These are phyloP conservation scores for Heracleum sosnowskyi DNA, from an alignment of 129 eudicot genomes.

Conservation along the genomic window DNA sequence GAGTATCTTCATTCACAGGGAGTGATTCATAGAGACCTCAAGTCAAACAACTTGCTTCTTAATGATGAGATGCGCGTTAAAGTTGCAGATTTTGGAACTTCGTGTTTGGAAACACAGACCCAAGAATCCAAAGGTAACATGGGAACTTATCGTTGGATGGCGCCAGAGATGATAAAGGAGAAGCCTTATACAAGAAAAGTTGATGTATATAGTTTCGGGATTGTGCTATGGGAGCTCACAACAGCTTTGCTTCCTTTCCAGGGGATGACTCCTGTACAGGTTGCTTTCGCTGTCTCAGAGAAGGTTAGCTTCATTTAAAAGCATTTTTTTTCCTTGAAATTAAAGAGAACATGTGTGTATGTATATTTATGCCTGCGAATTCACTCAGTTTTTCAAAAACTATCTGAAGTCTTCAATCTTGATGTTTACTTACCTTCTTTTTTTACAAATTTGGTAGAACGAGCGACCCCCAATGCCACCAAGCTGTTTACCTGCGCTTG, in stretches of 20 bases:
- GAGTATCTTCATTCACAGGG: conserved; percentile 19
- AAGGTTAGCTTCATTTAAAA: conserved; percentile 5
- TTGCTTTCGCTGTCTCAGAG: conserved; percentile 15
- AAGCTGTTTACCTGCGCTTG: conserved; percentile 90
- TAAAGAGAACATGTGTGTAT: neutral
- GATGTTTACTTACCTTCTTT: conserved; percentile 2
- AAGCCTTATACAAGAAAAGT: no score
- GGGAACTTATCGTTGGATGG: no score
- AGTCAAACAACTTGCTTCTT: conserved; percentile 15
- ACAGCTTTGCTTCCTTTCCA: no score
- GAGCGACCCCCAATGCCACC: conserved; percentile 89
- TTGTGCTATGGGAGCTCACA: no score
- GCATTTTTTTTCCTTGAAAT: neutral
- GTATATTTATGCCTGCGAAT: neutral
- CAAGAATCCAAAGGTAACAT: conserved; percentile 4
- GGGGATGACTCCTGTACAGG: conserved; percentile 15
- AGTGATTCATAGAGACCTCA: no score
- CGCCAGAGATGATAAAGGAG: no score
- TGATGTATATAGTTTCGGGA: no score
- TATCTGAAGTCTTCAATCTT: neutral
- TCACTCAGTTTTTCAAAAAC: neutral
- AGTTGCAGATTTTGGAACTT: conserved; percentile 19
- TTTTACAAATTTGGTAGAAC: conserved; percentile 32
- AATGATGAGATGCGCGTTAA: conserved; percentile 10
- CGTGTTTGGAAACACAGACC: conserved; percentile 10